Conservation (phyloP, 805 yeast genomes). For the Ogataea parapolymorpha region DNA sequence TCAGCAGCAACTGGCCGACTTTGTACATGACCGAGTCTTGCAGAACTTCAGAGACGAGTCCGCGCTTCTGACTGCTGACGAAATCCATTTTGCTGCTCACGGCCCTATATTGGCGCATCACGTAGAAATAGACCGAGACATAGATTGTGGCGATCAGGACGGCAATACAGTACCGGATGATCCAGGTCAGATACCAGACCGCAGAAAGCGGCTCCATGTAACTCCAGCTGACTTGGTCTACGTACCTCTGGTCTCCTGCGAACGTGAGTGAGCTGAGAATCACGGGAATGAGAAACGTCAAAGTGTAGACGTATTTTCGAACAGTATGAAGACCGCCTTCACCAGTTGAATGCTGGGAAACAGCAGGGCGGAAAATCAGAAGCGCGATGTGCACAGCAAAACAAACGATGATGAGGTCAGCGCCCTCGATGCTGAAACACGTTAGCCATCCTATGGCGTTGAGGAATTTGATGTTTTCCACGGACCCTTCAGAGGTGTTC, state of each 20-base stretch:
- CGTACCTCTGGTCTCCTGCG: conserved; percentile 52
- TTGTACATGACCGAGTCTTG: conserved; percentile 34
- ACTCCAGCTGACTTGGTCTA: conserved; percentile 70
- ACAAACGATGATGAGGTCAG: conserved; percentile 76
- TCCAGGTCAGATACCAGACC: conserved; percentile 80
- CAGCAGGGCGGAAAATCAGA: conserved; percentile 62
- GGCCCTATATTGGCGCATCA: conserved; percentile 55
- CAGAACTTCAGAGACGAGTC: conserved; percentile 19
- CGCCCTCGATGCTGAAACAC: conserved; percentile 77
- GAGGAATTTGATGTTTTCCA: conserved; percentile 39
- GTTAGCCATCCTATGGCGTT: conserved; percentile 78
- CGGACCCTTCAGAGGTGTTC: conserved; percentile 7
- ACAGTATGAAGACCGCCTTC: conserved; percentile 74
- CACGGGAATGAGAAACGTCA: conserved; percentile 59
- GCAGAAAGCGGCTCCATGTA: conserved; percentile 68
- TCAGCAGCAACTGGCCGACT: conserved; percentile 24
- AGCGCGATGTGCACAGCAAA: conserved; percentile 82
- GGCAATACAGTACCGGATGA: conserved; percentile 69
- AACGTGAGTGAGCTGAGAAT: conserved; percentile 72
- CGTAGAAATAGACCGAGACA: conserved; percentile 67
- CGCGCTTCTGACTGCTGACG: conserved; percentile 14
- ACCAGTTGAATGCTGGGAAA: conserved; percentile 26
- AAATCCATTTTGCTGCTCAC: conserved; percentile 43
- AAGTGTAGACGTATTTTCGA: conserved; percentile 55
- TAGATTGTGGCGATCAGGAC: conserved; percentile 62